These are phyloP conservation scores for Pythium aphanidermatum DNA, from an alignment of 352 stramenopile species.

Conservation along the genomic window DNA sequence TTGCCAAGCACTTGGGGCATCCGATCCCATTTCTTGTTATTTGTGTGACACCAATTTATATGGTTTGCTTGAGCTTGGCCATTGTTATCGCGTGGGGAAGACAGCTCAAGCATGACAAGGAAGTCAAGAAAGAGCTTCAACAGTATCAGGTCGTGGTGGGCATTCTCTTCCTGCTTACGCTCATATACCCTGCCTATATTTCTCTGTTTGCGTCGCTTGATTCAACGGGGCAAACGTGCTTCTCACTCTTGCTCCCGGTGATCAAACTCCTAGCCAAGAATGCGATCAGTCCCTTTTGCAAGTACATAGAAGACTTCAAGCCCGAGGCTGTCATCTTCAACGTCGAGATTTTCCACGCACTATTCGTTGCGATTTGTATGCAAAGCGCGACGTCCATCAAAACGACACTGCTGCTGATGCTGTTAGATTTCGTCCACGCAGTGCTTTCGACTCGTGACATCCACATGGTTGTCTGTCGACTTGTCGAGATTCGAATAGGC, in stretches of 20 bases:
- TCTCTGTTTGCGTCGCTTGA: slow-evolving; percentile 8
- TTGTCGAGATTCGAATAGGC: not conserved
- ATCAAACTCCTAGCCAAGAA: slow-evolving; percentile 37
- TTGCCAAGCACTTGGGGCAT: not conserved
- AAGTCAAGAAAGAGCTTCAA: slow-evolving; percentile 3
- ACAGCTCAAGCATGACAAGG: not conserved
- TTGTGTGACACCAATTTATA: slow-evolving; percentile 19
- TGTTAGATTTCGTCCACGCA: slow-evolving; percentile 1
- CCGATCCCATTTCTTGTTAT: slow-evolving; percentile 16
- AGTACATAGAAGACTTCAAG: slow-evolving; percentile 22
- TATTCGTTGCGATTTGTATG: slow-evolving; percentile 15
- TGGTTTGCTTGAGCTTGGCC: slow-evolving; percentile 13
- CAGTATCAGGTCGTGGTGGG: slow-evolving; percentile 6
- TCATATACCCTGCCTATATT: slow-evolving; percentile 13
- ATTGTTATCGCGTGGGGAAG: slow-evolving; percentile 1
- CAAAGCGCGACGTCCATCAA: not conserved
- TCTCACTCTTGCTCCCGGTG: slow-evolving; percentile 24
- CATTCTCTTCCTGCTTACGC: slow-evolving; percentile 1
- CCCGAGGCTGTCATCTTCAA: slow-evolving; percentile 17
- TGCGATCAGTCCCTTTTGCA: slow-evolving; percentile 17
- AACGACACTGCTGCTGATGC: slow-evolving; percentile 3
- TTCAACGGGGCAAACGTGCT: slow-evolving; percentile 1
- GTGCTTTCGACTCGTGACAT: slow-evolving; percentile 1
- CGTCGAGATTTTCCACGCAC: slow-evolving; percentile 13
- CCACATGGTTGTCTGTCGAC: not conserved